Evolutionary conservation across 192 early-diverging fungal genomes (phyloP).

Genomic region (Backusella westeae): DNA sequence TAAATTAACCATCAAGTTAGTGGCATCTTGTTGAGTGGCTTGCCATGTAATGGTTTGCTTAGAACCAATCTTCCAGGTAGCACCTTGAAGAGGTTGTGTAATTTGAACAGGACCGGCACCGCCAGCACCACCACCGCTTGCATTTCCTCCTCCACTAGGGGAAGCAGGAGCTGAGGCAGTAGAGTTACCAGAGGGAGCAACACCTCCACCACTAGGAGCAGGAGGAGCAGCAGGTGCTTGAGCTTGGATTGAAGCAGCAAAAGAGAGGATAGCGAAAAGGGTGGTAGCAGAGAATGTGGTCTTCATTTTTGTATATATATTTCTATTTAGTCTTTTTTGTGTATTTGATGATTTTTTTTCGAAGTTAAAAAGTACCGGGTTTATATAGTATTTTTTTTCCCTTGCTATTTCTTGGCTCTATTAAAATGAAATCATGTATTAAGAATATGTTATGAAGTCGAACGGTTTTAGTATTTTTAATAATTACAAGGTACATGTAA

Average conservation of each 20-base stretch:
- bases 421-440: background rate
- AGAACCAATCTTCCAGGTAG: slow-evolving; percentile 22
- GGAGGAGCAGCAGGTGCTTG: background rate
- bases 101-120: slow-evolving; percentile 9
- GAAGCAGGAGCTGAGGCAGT: background rate
- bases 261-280: background rate
- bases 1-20: slow-evolving; percentile 14
- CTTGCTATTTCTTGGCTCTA: background rate
- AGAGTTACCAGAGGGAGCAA: background rate
- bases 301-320: slow-evolving; percentile 7
- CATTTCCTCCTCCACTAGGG: background rate
- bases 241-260: background rate
- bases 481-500: background rate
- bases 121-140: background rate
- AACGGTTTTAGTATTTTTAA: background rate
- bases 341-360: background rate
- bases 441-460: background rate
- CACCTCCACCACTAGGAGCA: background rate
- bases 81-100: slow-evolving; percentile 20
- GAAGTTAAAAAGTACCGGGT: background rate
- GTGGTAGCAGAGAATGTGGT: slow-evolving; percentile 3
- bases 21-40: slow-evolving; percentile 1
- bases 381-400: background rate
- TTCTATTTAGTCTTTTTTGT: background rate
- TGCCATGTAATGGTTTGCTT: slow-evolving; percentile 15